Conservation (phyloP, 441 rosid species). For the Pelargonium cotyledonis region DNA sequence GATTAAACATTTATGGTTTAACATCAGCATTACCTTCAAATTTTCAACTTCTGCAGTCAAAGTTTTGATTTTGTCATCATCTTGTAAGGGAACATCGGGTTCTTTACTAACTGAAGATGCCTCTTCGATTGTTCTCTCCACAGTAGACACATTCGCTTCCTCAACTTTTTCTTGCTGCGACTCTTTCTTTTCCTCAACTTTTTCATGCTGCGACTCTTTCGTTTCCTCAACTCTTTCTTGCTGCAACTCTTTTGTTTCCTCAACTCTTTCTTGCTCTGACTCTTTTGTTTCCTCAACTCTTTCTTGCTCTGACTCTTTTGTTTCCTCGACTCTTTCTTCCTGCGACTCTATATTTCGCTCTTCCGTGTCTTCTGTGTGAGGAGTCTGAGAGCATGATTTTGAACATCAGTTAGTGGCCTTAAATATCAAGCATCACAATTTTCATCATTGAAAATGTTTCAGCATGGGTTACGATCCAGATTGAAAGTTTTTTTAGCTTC, state of each 20-base stretch:
- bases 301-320: not conserved
- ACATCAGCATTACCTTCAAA: slow-evolving; percentile 4
- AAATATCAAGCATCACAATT: not conserved
- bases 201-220: not conserved
- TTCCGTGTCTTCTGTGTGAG: not conserved
- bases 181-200: not conserved
- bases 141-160: not conserved
- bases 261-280: not conserved
- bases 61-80: not conserved
- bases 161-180: not conserved
- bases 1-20: not conserved
- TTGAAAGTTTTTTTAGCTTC: not conserved
- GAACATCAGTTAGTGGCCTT: slow-evolving; percentile 6
- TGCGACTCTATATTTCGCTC: not conserved
- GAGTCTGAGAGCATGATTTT: slow-evolving; percentile 1
- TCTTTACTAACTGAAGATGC: not conserved
- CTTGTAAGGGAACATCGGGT: slow-evolving; percentile 1
- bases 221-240: not conserved
- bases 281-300: not conserved
- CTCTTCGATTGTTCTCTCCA: not conserved
- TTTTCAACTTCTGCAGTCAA: not conserved
- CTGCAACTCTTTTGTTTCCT: not conserved
- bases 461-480: too few relatives aligned
- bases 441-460: not conserved
- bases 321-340: not conserved